Base-by-base conservation (phyloP, 495 filamentous ascomycete species). In the Neurospora sp. region DNA sequence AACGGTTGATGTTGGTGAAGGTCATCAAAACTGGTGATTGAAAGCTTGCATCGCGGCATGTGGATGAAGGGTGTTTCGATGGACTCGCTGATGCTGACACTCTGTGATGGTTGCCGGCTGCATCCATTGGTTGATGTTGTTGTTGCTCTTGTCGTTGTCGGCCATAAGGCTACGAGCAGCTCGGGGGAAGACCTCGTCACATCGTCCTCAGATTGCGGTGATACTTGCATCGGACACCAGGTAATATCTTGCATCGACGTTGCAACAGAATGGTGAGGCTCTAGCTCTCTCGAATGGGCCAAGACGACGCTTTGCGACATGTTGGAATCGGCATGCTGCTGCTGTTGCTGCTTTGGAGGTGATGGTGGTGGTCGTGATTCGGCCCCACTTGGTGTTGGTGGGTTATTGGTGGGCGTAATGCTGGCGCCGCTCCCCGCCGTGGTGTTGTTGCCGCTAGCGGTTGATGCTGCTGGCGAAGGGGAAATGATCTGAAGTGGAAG, bases 21-120 rank as follows among this genome's bases (percentile, higher is more conserved):
- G 39, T 45, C 37, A 22, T 44, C 72, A 8, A 73, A 35, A 35
- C 37, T 35, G 69, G 70, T 68, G 65, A 79, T 61, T 3, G 74
- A 71, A 39, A 78, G 72, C 14, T 73, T 61, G 71, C 77, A 78
- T 31, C 73, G 72, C n/a, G 77, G 73, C 37, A 78, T 75, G 71
- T 78, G 77, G 74, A 78, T 75, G 40, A 78, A 37, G 6, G 74
- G 59, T 9, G 72, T 69, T 6, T 35, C 53, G 14, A 16, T 6
- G 14, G 53, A 20, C n/a, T 20, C 41, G 70, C 6, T 41, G n/a
- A 27, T 14, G 39, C 22, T 35, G 70, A 53, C 17, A 35, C 20
- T 22, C 27, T 35, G 70, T n/a, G 40, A 35, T 37, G 37, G 70
- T 37, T 65, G 70, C 16, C 17, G 41, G 14, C 40, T 65, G 39